Evolutionary conservation across 257 asterid genomes (phyloP), one percentile per base, ranked within the genome.

Genomic region (Solanum tacnaense): DNA sequence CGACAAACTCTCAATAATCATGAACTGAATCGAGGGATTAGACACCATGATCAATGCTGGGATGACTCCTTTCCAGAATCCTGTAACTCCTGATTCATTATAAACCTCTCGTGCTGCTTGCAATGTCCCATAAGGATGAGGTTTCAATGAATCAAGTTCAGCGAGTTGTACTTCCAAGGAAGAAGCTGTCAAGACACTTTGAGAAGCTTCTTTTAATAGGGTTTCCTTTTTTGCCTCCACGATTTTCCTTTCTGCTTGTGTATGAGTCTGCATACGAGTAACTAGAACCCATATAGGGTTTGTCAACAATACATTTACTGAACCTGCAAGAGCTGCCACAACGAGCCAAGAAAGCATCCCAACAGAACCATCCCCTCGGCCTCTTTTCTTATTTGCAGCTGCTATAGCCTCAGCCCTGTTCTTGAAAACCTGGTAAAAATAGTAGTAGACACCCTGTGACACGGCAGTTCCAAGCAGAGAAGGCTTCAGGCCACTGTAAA

Each of bases 291-390:
- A 96, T 92, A 95, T 94, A 32, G 99, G 99, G 88, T 89, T 96
- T 85, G 99, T 96, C 74, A 93, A 86, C 90, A 96, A 90, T 74
- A 96, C 98, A 87, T 96, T 96, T 71, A 95, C 87, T 29, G 98
- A 96, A 98, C 99, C 99, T 52, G 99, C 98, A 90, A 95, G 95
- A 79, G 98, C 98, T 86, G 99, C 99, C 65, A 96, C 99, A 32
- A 95, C 67, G 78, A 96, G 96, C 98, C 98, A 95, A 65, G 99
- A 94, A 74, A 95, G 91, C 95, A 95, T 91, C 87, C 99, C 99
- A 32, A 96, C 98, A 83, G 98, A 92, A 70, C 98, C 99, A 92
- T 94, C 96, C 62, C 99, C 99, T 38, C 68, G 88, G 39, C 98
- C 98, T 72, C 88, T 92, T 39, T 86, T 92, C 88, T 91, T 91